Evolutionary conservation across 352 stramenopile species (phyloP).

Genomic region (Salisapilia sapeloensis): DNA sequence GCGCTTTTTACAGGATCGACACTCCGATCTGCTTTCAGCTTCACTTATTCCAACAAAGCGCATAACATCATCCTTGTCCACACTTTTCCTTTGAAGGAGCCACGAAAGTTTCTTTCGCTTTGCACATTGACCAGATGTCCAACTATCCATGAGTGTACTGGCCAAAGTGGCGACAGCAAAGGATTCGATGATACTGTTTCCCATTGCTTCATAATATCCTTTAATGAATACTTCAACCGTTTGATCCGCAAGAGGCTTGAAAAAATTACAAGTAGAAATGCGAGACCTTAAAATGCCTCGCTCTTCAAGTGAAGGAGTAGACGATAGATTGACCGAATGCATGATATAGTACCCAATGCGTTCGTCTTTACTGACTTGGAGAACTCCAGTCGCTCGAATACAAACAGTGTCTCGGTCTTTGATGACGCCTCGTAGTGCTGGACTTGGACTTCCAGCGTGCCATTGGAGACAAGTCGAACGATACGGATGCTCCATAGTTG

Average conservation of each 20-base stretch:
- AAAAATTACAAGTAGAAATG: conserved; percentile 2
- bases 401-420: conserved; percentile 12
- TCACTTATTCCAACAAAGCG: too few species aligned
- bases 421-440: conserved; percentile 9
- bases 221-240: conserved; percentile 5
- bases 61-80: too few species aligned
- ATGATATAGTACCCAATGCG: conserved; percentile 16
- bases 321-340: conserved; percentile 10
- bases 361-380: conserved; percentile 6
- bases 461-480: conserved; percentile 13
- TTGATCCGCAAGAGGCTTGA: conserved; percentile 2
- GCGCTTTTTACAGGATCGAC: too few species aligned
- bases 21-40: too few species aligned
- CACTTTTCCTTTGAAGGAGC: too few species aligned
- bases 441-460: conserved; percentile 8
- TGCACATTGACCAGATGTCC: too few species aligned
- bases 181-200: too few species aligned
- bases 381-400: conserved; percentile 14
- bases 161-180: too few species aligned
- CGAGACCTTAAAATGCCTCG: conserved; percentile 1
- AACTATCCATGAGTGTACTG: too few species aligned
- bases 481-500: conserved; percentile 11
- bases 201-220: conserved; percentile 2
- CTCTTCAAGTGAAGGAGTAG: not conserved
- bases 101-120: too few species aligned